These are phyloP conservation scores for Pseudogymnoascus sp. DNA, from an alignment of 2,329 filamentous ascomycete genomes.

Conservation along the genomic window DNA sequence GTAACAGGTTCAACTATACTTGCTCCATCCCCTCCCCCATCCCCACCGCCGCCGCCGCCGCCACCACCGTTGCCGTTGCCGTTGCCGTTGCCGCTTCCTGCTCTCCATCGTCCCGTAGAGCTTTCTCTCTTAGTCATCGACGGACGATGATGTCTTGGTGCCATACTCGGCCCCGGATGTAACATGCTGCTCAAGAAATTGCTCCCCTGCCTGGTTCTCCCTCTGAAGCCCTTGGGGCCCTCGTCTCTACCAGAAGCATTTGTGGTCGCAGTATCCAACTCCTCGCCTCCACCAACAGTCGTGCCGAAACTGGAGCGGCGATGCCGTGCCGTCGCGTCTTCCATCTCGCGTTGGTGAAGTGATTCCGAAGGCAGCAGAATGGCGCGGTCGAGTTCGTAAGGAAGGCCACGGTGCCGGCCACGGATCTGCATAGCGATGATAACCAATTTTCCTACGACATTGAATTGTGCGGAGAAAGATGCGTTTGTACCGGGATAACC, in stretches of 20 bases:
- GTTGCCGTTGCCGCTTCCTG: background rate
- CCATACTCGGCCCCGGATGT: constrained; percentile 24
- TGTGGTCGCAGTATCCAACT: background rate
- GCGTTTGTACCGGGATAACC: constrained; percentile 71
- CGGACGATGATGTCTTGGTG: background rate
- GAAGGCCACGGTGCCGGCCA: constrained; percentile 60
- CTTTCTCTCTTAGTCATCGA: background rate
- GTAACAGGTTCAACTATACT: background rate
- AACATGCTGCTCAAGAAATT: constrained; percentile 25
- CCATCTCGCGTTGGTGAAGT: constrained; percentile 53
- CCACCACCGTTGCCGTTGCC: background rate
- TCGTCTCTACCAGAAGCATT: background rate
- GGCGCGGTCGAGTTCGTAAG: constrained; percentile 62
- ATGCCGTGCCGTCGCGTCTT: constrained; percentile 28
- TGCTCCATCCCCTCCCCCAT: background rate
- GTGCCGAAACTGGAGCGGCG: constrained; percentile 12
- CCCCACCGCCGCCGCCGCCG: background rate
- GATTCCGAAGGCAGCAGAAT: constrained; percentile 61
- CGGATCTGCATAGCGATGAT: constrained; percentile 64
- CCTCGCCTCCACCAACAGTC: background rate
- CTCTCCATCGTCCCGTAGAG: background rate
- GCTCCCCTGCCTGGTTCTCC: constrained; percentile 5
- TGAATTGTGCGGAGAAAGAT: constrained; percentile 78
- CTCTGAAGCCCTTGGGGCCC: background rate
- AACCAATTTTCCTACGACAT: constrained; percentile 53